Evolutionary conservation across 1,284 basidiomycete genomes (phyloP).

Genomic region (Cryptococcus amylolentus): DNA sequence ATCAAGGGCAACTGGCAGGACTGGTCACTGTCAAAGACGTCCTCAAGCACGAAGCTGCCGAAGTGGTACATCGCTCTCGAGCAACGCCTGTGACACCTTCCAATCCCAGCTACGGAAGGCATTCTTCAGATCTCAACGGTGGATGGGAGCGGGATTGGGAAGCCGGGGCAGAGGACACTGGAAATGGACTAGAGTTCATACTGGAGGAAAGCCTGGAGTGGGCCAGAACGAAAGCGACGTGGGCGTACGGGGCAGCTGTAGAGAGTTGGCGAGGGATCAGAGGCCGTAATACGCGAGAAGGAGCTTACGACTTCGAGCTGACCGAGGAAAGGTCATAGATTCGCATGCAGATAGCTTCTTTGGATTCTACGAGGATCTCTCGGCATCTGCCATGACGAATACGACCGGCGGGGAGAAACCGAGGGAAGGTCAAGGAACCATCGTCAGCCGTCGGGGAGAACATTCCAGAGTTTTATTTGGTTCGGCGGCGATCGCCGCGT

Average conservation of each 20-base stretch:
- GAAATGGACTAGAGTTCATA: conserved; percentile 17
- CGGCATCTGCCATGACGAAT: background rate
- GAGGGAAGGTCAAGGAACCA: background rate
- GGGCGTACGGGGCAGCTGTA: conserved; percentile 10
- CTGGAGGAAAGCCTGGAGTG: conserved; percentile 23
- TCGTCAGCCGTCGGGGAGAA: background rate
- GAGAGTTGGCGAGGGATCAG: conserved; percentile 8
- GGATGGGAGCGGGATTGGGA: conserved; percentile 13
- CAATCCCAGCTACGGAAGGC: conserved; percentile 3
- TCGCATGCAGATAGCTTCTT: no score
- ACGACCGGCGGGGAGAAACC: background rate
- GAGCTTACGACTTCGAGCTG: conserved; percentile 21
- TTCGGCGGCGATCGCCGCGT: no score
- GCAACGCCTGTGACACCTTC: conserved; percentile 5
- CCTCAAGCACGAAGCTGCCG: conserved; percentile 67
- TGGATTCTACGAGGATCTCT: background rate
- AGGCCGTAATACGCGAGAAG: conserved; percentile 5
- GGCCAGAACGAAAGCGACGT: conserved; percentile 13
- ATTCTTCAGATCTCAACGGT: background rate
- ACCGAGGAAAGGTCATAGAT: conserved; percentile 4
- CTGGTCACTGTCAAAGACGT: conserved; percentile 96
- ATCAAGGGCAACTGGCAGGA: conserved; percentile 75
- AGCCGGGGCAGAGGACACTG: conserved; percentile 4
- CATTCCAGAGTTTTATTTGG: no score
- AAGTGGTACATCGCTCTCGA: conserved; percentile 18